Percentiles rank a stretch among this genome's conserved stretches.
Conservation (phyloP, 2,329 filamentous ascomycete species). For the Colletotrichum sp. region DNA sequence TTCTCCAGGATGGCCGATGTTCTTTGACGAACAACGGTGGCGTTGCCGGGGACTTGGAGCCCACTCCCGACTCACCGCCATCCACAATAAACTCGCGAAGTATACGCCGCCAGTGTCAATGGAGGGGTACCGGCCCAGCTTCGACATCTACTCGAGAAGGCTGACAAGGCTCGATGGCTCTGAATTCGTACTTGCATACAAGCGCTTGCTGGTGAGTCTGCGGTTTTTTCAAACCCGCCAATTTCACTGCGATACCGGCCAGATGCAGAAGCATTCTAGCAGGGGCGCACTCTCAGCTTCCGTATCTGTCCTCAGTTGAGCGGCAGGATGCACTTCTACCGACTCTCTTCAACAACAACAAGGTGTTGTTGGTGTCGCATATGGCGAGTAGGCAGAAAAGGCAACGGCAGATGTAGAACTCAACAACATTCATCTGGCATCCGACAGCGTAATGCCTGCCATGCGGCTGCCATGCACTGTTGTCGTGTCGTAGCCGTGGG, state of each 20-base stretch:
- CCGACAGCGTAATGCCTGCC: background rate
- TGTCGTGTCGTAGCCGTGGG: background rate
- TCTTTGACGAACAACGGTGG: background rate
- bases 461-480: background rate
- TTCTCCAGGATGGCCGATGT: conserved; percentile 6
- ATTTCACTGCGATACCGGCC: conserved; percentile 9
- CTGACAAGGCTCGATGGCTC: conserved; percentile 1
- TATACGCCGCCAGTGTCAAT: conserved; percentile 4
- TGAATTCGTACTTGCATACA: background rate
- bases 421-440: background rate
- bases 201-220: background rate
- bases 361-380: background rate
- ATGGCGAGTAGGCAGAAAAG: background rate
- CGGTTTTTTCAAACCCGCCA: background rate
- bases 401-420: background rate
- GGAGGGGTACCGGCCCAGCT: background rate
- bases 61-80: conserved; percentile 19
- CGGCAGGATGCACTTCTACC: background rate
- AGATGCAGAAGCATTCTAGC: background rate
- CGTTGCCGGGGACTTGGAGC: conserved; percentile 3
- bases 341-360: background rate
- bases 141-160: conserved; percentile 2
- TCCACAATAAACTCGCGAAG: background rate
- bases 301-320: background rate
- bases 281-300: background rate